Conservation (phyloP, 177 flowering plant species). For the Vitis hybrid region DNA sequence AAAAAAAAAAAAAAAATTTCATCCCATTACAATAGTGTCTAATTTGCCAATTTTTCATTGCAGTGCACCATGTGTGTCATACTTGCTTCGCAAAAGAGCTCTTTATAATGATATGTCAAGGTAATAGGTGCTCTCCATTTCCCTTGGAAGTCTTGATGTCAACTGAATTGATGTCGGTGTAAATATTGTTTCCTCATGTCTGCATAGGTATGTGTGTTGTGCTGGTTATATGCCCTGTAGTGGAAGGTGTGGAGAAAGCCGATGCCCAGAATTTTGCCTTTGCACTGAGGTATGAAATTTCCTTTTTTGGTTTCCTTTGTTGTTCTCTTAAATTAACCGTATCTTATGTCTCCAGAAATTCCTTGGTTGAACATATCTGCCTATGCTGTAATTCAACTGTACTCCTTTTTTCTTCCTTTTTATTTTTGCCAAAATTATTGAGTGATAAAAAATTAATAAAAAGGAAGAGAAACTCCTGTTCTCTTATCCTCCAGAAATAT, state of each 20-base stretch:
- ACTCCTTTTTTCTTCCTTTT: no score
- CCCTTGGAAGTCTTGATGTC: neutral
- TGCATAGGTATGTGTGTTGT: slow-evolving; percentile 76
- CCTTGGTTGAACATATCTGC: no score
- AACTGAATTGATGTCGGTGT: neutral
- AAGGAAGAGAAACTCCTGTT: no score
- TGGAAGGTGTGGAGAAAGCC: slow-evolving; percentile 93
- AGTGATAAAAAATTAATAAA: no score
- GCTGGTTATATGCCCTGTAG: slow-evolving; percentile 99
- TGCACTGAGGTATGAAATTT: slow-evolving; percentile 70
- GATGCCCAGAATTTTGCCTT: slow-evolving; percentile 91
- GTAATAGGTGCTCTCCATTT: slow-evolving; percentile 34
- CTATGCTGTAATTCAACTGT: no score
- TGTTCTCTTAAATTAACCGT: no score
- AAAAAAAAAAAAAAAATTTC: neutral
- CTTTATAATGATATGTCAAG: slow-evolving; percentile 96
- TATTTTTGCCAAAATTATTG: no score
- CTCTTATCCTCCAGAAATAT: no score
- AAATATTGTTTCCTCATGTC: slow-evolving; percentile 4
- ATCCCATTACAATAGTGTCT: neutral
- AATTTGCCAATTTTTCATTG: slow-evolving; percentile 12
- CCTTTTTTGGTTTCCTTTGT: neutral
- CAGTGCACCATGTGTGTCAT: slow-evolving; percentile 95
- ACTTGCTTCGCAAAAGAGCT: slow-evolving; percentile 94
- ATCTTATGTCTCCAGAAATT: no score